Conservation (phyloP, 305 asterid genomes). For the Fraxinus sp. region DNA sequence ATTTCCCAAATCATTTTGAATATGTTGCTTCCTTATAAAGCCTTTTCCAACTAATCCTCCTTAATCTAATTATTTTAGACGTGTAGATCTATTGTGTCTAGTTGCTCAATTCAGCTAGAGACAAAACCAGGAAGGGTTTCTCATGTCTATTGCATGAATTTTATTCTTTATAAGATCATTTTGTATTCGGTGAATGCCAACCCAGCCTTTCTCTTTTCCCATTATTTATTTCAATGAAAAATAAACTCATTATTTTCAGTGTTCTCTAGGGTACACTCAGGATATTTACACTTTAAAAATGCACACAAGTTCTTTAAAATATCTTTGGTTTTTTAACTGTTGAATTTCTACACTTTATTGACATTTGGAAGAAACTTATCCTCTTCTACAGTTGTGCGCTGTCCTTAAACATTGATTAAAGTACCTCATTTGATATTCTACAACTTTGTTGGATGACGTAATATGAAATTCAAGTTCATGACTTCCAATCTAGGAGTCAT, state of each 20-base stretch:
- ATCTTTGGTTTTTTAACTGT: background rate
- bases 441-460: background rate
- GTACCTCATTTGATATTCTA: background rate
- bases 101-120: background rate
- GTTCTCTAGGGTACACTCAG: background rate
- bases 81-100: background rate
- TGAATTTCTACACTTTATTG: background rate
- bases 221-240: background rate
- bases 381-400: background rate
- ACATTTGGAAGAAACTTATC: background rate
- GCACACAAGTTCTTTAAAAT: background rate
- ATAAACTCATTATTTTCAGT: background rate
- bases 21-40: background rate
- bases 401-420: background rate
- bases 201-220: background rate
- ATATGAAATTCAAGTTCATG: background rate
- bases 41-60: constrained; percentile 3
- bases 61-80: background rate
- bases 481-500: background rate
- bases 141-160: background rate
- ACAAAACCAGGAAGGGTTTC: background rate
- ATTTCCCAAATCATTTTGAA: background rate
- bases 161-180: background rate
- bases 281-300: background rate
- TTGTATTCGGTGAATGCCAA: background rate